Conservation (phyloP, 1,284 basidiomycete genomes). For the Cutaneotrichosporon cyanovorans region DNA sequence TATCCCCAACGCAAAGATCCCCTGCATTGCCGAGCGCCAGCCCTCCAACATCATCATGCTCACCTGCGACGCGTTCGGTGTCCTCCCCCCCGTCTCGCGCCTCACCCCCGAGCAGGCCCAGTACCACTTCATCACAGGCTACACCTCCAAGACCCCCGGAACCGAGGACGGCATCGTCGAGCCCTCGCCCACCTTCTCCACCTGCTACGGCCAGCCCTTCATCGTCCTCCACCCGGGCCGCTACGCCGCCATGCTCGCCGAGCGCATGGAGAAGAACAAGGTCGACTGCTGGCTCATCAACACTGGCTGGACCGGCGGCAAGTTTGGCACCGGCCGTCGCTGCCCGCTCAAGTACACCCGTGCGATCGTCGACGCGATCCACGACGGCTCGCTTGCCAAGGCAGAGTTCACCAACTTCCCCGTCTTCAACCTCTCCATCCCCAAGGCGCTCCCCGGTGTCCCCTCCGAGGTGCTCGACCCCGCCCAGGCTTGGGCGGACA, state of each 20-base stretch:
- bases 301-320: constrained; percentile 97
- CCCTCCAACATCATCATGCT: constrained; percentile 91
- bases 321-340: constrained; percentile 81
- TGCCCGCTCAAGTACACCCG: constrained; percentile 95
- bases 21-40: constrained; percentile 74
- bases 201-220: constrained; percentile 98
- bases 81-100: constrained; percentile 90
- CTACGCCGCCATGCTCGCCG: constrained; percentile 95
- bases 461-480: constrained; percentile 86
- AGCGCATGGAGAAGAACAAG: constrained; percentile 83
- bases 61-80: constrained; percentile 97
- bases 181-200: constrained; percentile 98
- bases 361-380: constrained; percentile 92
- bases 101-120: constrained; percentile 90
- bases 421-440: constrained; percentile 72
- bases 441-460: constrained; percentile 70
- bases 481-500: constrained; percentile 71
- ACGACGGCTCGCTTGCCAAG: constrained; percentile 80
- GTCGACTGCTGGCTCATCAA: constrained; percentile 99
- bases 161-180: constrained; percentile 98
- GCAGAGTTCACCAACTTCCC: constrained; percentile 79
- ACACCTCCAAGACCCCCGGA: constrained; percentile 82
- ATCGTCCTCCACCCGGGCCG: constrained; percentile 92
- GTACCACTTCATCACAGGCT: constrained; percentile 95
- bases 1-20: constrained; percentile 92